Percentiles rank a stretch among this genome's conserved stretches.
These are phyloP conservation scores for Tolypocladium nubicola DNA, from an alignment of 2,329 filamentous ascomycete genomes.

Conservation along the genomic window DNA sequence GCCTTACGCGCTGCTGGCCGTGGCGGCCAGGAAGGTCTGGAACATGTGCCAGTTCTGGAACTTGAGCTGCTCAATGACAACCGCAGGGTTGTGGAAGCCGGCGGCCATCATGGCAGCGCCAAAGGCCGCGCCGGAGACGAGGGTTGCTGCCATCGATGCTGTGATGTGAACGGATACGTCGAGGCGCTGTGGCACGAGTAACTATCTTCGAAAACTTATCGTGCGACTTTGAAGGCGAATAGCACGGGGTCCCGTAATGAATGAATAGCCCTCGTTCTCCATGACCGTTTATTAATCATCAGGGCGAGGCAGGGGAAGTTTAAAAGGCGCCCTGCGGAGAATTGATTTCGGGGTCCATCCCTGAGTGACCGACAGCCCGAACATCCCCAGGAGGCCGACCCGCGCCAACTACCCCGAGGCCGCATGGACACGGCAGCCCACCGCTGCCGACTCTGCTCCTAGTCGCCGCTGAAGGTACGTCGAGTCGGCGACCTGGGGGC, in stretches of 20 bases:
- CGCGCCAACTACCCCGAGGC: not conserved
- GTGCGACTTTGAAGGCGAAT: not conserved
- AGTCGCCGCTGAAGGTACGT: not conserved
- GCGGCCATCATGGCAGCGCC: constrained; percentile 50
- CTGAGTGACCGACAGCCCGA: not conserved
- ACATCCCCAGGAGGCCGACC: not conserved
- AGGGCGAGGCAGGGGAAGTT: not conserved
- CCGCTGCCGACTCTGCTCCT: not conserved
- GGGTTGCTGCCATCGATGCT: constrained; percentile 15
- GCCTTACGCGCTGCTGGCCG: constrained; percentile 50
- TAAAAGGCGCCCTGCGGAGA: not conserved
- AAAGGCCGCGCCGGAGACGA: constrained; percentile 45
- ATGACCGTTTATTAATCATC: not conserved
- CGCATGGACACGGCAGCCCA: not conserved
- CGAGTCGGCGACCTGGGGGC: not conserved
- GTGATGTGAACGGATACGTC: too few relatives aligned
- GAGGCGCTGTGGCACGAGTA: not conserved
- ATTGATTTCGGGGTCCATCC: not conserved
- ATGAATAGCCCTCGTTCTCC: not conserved
- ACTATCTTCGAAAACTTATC: not conserved
- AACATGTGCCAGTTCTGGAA: constrained; percentile 56
- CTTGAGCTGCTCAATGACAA: constrained; percentile 51
- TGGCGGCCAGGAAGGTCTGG: constrained; percentile 52
- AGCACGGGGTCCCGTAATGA: not conserved
- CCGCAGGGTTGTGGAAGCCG: constrained; percentile 47